These are phyloP conservation scores for Paramecium pentaurelia DNA, from an alignment of 73 alveolate species.

Conservation along the genomic window DNA sequence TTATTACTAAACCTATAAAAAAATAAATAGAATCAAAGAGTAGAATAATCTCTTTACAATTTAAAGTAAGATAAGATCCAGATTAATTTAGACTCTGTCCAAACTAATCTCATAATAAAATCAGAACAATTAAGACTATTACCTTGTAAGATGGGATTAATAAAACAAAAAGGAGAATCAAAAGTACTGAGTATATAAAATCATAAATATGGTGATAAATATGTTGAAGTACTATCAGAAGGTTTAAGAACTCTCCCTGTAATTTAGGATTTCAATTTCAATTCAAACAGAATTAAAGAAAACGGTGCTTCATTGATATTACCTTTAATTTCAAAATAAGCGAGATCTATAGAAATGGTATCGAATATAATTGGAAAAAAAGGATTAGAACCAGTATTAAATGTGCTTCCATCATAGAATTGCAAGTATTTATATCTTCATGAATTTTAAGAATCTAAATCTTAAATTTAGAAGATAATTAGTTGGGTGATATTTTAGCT, in stretches of 20 bases:
- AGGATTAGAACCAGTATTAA: background rate
- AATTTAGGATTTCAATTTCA: slow-evolving; percentile 9
- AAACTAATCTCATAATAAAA: background rate
- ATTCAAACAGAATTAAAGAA: slow-evolving; percentile 29
- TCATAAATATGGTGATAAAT: slow-evolving; percentile 53
- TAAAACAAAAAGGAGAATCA: background rate
- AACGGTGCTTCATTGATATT: background rate
- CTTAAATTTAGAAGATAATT: slow-evolving; percentile 35
- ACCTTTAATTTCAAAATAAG: slow-evolving; percentile 34
- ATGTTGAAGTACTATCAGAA: slow-evolving; percentile 24
- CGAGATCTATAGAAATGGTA: slow-evolving; percentile 16
- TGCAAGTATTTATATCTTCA: background rate
- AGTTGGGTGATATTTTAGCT: slow-evolving; percentile 3
- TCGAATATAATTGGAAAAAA: background rate
- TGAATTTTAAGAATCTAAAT: slow-evolving; percentile 25
- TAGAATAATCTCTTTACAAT: background rate
- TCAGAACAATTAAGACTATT: background rate
- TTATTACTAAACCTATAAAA: background rate
- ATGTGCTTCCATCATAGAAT: background rate
- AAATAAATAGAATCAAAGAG: background rate
- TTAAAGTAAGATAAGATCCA: background rate
- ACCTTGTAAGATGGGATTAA: slow-evolving; percentile 52
- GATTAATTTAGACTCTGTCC: background rate
- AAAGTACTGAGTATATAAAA: background rate
- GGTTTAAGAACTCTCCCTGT: slow-evolving; percentile 8